Evolutionary conservation across 1,139 yeast genomes (phyloP).

Genomic region (Candida pseudoviswanathii): DNA sequence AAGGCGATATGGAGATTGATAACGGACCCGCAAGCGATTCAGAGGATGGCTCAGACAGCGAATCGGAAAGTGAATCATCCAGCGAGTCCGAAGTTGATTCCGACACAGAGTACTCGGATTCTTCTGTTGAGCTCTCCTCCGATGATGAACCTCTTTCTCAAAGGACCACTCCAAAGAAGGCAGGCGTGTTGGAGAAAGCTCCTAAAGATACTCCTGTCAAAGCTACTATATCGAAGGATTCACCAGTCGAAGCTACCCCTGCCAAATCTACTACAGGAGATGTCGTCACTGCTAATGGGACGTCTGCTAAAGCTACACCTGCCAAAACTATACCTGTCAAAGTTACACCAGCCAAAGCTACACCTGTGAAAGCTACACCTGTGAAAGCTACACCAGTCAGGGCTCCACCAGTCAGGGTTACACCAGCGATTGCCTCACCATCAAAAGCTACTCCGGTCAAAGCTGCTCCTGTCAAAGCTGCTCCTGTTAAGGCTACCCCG

Average conservation of each 20-base stretch:
- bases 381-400: not conserved
- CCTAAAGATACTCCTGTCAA: not conserved
- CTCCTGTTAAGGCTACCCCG: not conserved
- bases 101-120: not conserved
- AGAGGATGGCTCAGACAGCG: not conserved
- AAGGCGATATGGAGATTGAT: not conserved
- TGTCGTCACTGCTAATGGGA: too few species aligned
- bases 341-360: not conserved
- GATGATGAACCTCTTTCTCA: not conserved
- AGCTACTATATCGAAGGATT: not conserved
- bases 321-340: not conserved
- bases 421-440: not conserved
- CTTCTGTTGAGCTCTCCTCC: not conserved
- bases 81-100: conserved; percentile 3
- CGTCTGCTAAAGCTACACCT: too few species aligned
- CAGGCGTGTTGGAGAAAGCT: not conserved
- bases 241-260: not conserved
- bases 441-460: not conserved
- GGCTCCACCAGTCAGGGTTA: not conserved
- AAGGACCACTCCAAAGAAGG: not conserved
- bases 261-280: not conserved
- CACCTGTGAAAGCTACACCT: not conserved
- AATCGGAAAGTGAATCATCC: conserved; percentile 2
- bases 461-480: not conserved
- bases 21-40: not conserved